A percentile compares a stretch with the other conserved stretches of the same genome.
These are phyloP conservation scores for Aspergillus conjunctus DNA, from an alignment of 495 filamentous ascomycete species.

Conservation along the genomic window DNA sequence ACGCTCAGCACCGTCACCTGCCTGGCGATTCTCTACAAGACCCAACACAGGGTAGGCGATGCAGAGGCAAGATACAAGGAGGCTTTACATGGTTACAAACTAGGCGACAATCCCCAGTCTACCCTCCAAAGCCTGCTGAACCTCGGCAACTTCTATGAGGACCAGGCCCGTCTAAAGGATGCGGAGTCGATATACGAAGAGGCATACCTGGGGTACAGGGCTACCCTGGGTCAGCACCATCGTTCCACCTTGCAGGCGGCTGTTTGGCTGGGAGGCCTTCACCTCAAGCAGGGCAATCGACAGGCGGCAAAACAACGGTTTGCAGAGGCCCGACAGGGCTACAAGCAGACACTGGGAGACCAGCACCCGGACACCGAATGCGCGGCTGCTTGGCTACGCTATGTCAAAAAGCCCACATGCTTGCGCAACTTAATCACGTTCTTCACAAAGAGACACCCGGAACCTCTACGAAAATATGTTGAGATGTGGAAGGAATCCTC, in stretches of 20 bases:
- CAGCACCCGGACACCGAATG: not conserved
- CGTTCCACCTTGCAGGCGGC: not conserved
- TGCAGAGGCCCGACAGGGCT: not conserved
- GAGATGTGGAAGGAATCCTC: too few species aligned
- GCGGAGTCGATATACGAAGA: not conserved
- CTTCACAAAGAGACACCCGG: too few species aligned
- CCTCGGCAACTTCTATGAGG: not conserved
- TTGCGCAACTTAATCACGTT: not conserved
- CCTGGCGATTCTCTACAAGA: slow-evolving; percentile 4
- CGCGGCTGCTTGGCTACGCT: not conserved
- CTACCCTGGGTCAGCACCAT: not conserved
- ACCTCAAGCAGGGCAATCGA: not conserved
- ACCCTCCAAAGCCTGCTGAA: not conserved
- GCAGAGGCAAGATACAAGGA: not conserved
- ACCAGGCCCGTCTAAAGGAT: not conserved
- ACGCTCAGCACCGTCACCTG: not conserved
- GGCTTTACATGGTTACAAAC: not conserved
- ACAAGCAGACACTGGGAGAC: not conserved
- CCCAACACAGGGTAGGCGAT: not conserved
- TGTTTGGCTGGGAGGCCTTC: not conserved
- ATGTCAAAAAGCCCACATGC: not conserved
- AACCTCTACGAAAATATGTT: too few species aligned
- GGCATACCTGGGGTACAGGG: too few species aligned
- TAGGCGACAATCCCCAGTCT: not conserved
- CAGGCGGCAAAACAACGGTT: not conserved